Conservation (phyloP, 495 filamentous ascomycete species). For the Penicillium parvum region DNA sequence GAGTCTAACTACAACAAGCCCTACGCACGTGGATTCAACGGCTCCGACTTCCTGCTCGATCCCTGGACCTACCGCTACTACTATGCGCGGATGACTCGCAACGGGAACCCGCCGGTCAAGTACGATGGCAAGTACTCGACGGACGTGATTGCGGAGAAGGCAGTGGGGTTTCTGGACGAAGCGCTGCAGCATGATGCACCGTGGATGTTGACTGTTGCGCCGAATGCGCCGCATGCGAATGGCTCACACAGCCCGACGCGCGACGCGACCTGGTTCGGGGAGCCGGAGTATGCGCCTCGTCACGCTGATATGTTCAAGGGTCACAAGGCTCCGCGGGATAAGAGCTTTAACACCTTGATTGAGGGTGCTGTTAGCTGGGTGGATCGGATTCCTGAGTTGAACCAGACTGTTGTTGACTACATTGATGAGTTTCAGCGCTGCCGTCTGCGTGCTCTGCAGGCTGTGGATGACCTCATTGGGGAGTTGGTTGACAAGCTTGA, state of each 20-base stretch:
- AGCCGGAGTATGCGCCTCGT: constrained; percentile 26
- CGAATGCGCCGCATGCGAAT: constrained; percentile 56
- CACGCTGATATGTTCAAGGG: constrained; percentile 30
- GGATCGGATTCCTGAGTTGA: constrained; percentile 42
- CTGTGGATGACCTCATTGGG: constrained; percentile 65
- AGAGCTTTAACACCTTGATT: constrained; percentile 37
- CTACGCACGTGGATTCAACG: constrained; percentile 48
- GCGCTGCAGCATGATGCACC: constrained; percentile 46
- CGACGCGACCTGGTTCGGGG: constrained; percentile 21
- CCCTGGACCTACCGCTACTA: constrained; percentile 66
- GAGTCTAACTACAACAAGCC: constrained; percentile 55
- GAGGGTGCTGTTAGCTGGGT: constrained; percentile 55
- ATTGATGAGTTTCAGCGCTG: constrained; percentile 61
- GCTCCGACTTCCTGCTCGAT: constrained; percentile 60
- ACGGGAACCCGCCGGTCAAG: constrained; percentile 45
- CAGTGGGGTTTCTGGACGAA: constrained; percentile 54
- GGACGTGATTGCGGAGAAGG: constrained; percentile 58
- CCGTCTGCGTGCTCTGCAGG: constrained; percentile 56
- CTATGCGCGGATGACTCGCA: constrained; percentile 55
- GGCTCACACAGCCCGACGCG: constrained; percentile 12
- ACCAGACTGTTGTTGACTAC: constrained; percentile 50
- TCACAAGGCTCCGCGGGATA: constrained; percentile 23
- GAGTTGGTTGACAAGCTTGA: constrained; percentile 47
- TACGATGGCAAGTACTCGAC: constrained; percentile 53
- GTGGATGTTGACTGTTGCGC: constrained; percentile 63